Percentiles rank a stretch among this genome's conserved stretches.
Evolutionary conservation across 768 basidiomycete genomes (phyloP).

Genomic region (Amanita molliuscula): DNA sequence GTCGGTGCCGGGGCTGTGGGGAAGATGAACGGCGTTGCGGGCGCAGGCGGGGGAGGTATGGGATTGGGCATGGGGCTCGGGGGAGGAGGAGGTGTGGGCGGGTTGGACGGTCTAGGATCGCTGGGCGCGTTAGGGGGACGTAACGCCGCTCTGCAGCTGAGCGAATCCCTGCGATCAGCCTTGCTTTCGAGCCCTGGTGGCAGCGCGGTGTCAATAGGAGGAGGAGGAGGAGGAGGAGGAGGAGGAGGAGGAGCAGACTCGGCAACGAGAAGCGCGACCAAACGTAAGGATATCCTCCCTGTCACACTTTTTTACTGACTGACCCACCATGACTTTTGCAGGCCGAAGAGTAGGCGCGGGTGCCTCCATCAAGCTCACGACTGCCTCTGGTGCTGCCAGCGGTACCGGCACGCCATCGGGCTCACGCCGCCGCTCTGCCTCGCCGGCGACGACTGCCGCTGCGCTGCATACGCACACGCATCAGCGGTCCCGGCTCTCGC

Average conservation of each 20-base stretch:
- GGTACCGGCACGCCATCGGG: neutral
- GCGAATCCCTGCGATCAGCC: constrained; percentile 33
- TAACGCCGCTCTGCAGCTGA: constrained; percentile 29
- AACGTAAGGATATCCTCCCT: constrained; percentile 23
- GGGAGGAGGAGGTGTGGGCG: neutral
- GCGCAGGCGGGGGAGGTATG: neutral
- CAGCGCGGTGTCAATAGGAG: constrained; percentile 15
- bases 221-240: no score
- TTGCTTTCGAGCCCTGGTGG: constrained; percentile 22
- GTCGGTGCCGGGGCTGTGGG: neutral
- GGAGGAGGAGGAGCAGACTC: constrained; percentile 14
- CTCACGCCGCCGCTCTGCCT: constrained; percentile 29
- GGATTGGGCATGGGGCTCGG: neutral
- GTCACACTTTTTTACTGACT: neutral
- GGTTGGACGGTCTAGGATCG: constrained; percentile 1
- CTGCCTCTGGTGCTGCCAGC: constrained; percentile 22
- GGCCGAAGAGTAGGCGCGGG: constrained; percentile 30
- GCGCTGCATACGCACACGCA: constrained; percentile 22
- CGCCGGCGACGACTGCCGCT: constrained; percentile 26
- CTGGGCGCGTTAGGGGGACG: constrained; percentile 8
- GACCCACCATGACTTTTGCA: constrained; percentile 9
- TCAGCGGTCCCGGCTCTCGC: constrained; percentile 35
- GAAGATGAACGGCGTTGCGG: neutral
- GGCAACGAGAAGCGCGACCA: constrained; percentile 18
- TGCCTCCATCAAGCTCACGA: constrained; percentile 31